Evolutionary conservation across 495 filamentous ascomycete genomes (phyloP), one percentile per base, ranked within the genome.

Genomic region (Penicillium parvum): DNA sequence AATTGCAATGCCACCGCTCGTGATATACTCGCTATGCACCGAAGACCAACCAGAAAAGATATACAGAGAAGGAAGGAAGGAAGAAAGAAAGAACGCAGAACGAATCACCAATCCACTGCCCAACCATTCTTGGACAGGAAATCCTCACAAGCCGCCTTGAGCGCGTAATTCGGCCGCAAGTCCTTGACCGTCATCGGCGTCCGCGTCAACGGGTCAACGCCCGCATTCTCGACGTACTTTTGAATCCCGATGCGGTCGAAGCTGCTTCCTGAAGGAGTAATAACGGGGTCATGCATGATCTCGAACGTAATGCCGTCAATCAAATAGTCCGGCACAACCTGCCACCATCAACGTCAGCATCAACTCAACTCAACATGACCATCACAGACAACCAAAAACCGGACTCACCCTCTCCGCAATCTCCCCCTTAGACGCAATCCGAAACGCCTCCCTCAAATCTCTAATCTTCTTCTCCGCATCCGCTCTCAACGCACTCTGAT

Each of bases 211-310:
- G 92, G 92, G 63, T 98, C 92, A 1, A 78, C 81, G 3, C 74
- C 74, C 12, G 77, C 77, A 21, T 88, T 75, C 52, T 81, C 82
- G 21, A 98, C 69, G 57, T 96, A 89, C 66, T 96, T 88, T 42
- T 85, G 64, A 43, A 98, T 82, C n/a, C 86, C 87, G 3, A 85
- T 71, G 37, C 92, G 81, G 53, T 98, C 92, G 62, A 95, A 98
- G 0, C 84, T 90, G 39, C 84, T 83, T 20, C 92, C 92, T 5
- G 82, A 86, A 49, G 85, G 90, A 0, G 91, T 96, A 12, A 90
- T 73, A 9, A 92, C 86, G 3, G 88, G 92, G 65, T 98, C 92
- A 52, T 91, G 76, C 90, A 98, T 96, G 46, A 96, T 76, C 26
- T 79, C 75, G 51, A 96, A 96, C 1, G 84, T 88, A 37, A 98